Base-by-base conservation (phyloP, 2,329 filamentous ascomycete species). In the Trichoderma citrinoviride region DNA sequence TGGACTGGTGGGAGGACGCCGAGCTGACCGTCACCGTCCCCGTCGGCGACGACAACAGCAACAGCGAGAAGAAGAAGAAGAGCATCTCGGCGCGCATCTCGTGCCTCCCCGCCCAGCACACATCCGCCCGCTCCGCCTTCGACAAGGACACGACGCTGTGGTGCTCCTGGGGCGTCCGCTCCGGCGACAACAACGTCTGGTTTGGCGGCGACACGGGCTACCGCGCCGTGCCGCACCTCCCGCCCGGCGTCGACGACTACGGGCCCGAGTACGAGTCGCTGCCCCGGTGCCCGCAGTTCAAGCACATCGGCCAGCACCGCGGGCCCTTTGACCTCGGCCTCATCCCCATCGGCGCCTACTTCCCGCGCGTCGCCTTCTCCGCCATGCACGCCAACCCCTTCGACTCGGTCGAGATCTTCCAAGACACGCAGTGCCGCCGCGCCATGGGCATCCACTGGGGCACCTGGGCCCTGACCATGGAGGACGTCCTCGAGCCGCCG, bases 361-460 rank as follows among this genome's bases (percentile, higher is more conserved):
- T 86, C 66, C 91, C 90, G 0, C 83, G 91, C 25, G 77, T 76
- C 64, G 75, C 95, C 67, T 93, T 95, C 81, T 92, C 88, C 53
- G 80, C 87, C 21, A 88, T 96, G 83, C 94, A 98, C 75, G 90
- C 91, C 7, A 91, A 96, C 74, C 94, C 94, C 0, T 88, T 87
- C 69, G 94, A 98, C 74, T 86, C 89, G 0, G 93, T 97, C 43
- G 92, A 95, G 71, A 97, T 98, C 70, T 97, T 97, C 76, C 77
- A 82, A 7, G 93, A 97, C 71, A 96, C 92, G 0, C 84, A 84
- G 70, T 97, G 93, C 79, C 82, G 85, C 71, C 81, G 79, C 19
- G 93, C 93, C 23, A 82, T 97, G 79, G 93, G 87, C 1, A 97
- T 97, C 70, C 94, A 97, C 74, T 97, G 93, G 93, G 93, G 93